These are phyloP conservation scores for Aspergillus cristatus DNA, from an alignment of 495 filamentous ascomycete species.

Conservation along the genomic window DNA sequence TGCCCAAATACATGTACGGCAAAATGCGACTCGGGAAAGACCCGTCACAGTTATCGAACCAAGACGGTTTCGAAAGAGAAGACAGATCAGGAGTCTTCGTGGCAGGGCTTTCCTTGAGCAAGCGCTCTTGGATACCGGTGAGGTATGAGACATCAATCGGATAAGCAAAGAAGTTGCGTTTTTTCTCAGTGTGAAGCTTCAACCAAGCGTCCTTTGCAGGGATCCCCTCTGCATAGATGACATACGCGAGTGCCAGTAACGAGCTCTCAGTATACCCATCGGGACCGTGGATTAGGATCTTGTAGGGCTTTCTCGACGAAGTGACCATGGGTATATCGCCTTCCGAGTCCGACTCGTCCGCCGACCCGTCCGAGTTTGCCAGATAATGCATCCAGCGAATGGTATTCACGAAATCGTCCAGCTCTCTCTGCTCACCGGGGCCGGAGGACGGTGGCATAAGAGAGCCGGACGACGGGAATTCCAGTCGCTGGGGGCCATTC, in stretches of 20 bases:
- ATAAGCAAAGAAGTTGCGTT: constrained; percentile 94
- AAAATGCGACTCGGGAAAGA: constrained; percentile 81
- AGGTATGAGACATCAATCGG: constrained; percentile 78
- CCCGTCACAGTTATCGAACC: constrained; percentile 80
- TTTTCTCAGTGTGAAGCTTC: constrained; percentile 65
- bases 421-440: constrained; percentile 67
- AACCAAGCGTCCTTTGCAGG: constrained; percentile 82
- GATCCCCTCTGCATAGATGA: constrained; percentile 76
- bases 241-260: constrained; percentile 77
- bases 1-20: constrained; percentile 94
- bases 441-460: constrained; percentile 58
- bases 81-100: constrained; percentile 16
- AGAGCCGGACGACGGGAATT: constrained; percentile 89
- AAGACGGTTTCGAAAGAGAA: constrained; percentile 52
- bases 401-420: constrained; percentile 73
- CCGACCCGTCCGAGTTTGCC: constrained; percentile 45
- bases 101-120: constrained; percentile 49
- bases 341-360: constrained; percentile 41
- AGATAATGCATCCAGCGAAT: constrained; percentile 84
- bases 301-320: constrained; percentile 35
- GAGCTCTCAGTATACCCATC: constrained; percentile 96
- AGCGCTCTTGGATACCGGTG: constrained; percentile 59
- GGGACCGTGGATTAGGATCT: constrained; percentile 81
- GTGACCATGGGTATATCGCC: constrained; percentile 47
- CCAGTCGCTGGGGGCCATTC: constrained; percentile 51